Evolutionary conservation across 1,284 basidiomycete genomes (phyloP).

Genomic region (Apiotrichum laibachii): DNA sequence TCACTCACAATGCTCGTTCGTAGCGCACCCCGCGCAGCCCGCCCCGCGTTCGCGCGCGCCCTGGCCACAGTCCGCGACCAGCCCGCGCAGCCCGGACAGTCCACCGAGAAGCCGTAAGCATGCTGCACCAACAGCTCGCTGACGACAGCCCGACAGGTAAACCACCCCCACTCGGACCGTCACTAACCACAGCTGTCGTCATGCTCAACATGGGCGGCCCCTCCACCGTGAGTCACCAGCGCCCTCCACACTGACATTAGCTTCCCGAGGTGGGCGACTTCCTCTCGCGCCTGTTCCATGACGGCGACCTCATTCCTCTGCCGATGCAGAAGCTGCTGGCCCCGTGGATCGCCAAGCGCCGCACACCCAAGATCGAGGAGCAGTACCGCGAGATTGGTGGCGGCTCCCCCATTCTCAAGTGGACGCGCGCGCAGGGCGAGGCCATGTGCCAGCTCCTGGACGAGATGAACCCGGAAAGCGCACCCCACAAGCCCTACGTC

Average conservation of each 20-base stretch:
- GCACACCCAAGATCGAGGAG: constrained; percentile 91
- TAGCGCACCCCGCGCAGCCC: neutral
- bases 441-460: constrained; percentile 89
- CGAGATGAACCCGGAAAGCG: constrained; percentile 85
- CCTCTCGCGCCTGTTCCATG: constrained; percentile 88
- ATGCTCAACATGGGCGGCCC: constrained; percentile 99
- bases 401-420: constrained; percentile 93
- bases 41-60: neutral
- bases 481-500: constrained; percentile 94
- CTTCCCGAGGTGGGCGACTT: constrained; percentile 84
- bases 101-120: constrained; percentile 12
- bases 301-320: constrained; percentile 92
- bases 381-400: constrained; percentile 96
- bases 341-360: constrained; percentile 80
- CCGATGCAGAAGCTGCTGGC: constrained; percentile 87
- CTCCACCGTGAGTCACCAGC: constrained; percentile 64
- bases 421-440: constrained; percentile 84
- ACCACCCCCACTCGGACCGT: neutral
- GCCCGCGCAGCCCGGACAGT: constrained; percentile 5
- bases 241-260: constrained; percentile 50
- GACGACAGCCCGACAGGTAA: constrained; percentile 16
- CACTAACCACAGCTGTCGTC: constrained; percentile 65
- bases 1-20: neutral
- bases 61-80: constrained; percentile 17
- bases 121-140: neutral